These are phyloP conservation scores for Mycena amicta DNA, from an alignment of 768 basidiomycete genomes.

Conservation along the genomic window DNA sequence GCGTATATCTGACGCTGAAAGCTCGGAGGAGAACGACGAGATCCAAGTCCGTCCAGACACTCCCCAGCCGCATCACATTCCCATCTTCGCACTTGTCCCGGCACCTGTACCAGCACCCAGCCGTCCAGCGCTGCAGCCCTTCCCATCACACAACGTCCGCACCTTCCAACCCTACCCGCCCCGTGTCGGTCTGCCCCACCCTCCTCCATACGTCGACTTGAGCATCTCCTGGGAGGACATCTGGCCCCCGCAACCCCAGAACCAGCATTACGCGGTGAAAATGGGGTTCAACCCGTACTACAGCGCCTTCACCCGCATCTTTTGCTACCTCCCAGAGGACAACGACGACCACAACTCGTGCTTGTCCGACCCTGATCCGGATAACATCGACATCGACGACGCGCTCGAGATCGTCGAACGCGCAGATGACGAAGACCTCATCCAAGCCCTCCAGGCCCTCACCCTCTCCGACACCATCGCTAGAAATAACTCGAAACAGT, in stretches of 20 bases:
- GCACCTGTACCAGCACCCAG: background rate
- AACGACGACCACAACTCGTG: background rate
- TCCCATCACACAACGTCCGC: background rate
- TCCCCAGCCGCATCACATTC: background rate
- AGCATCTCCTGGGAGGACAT: constrained; percentile 20
- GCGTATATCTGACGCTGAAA: background rate
- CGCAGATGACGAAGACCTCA: constrained; percentile 15
- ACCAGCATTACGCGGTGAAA: constrained; percentile 7
- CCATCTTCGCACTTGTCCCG: background rate
- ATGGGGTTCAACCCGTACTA: constrained; percentile 13
- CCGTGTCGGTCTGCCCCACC: background rate
- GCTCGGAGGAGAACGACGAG: background rate
- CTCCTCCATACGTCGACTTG: constrained; percentile 9
- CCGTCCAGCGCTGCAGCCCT: background rate
- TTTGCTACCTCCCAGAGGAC: background rate
- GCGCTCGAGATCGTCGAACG: constrained; percentile 11
- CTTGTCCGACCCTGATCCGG: background rate
- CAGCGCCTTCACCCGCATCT: background rate
- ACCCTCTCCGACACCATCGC: constrained; percentile 1
- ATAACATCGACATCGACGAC: constrained; percentile 6
- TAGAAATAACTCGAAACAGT: background rate
- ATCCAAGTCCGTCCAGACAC: background rate
- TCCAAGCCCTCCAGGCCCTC: constrained; percentile 13
- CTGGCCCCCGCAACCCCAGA: constrained; percentile 12
- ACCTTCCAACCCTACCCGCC: background rate